phyloP scores from a whole-genome alignment of 2,329 filamentous ascomycete genomes.

The Ophioceras dolichostomum region DNA sequence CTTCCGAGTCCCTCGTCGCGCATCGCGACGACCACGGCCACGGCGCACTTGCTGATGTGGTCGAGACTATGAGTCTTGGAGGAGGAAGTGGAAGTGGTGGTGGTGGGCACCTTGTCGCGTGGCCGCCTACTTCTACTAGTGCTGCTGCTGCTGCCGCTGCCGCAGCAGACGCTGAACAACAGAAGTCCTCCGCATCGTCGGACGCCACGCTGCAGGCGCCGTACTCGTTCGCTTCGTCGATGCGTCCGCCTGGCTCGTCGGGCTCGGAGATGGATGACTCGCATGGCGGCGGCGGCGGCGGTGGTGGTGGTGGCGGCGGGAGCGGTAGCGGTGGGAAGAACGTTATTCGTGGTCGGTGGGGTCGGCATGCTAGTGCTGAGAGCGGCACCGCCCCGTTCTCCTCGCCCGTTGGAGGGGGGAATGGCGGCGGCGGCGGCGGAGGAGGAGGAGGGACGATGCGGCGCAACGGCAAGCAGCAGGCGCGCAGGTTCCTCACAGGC shows the following conservation, averaged over 20 bases:
- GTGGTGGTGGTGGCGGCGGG: slow-evolving; percentile 8
- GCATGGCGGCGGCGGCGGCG: slow-evolving; percentile 11
- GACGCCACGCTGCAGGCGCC: neutral
- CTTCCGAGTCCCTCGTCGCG: slow-evolving; percentile 6
- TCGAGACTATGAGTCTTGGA: slow-evolving; percentile 22
- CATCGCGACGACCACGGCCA: neutral
- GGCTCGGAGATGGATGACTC: slow-evolving; percentile 20
- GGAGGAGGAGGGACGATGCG: slow-evolving; percentile 19
- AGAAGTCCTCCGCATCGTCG: neutral
- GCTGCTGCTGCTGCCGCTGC: neutral
- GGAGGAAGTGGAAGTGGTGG: slow-evolving; percentile 16
- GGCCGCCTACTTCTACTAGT: neutral
- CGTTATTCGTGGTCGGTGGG: too few species aligned
- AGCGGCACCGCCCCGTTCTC: too few species aligned
- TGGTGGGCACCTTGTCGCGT: slow-evolving; percentile 8
- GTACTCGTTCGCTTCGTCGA: slow-evolving; percentile 16
- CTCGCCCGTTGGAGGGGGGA: neutral
- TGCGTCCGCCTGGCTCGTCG: slow-evolving; percentile 33
- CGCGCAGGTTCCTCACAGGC: slow-evolving; percentile 27
- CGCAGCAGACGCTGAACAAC: too few species aligned
- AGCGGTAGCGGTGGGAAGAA: slow-evolving; percentile 13
- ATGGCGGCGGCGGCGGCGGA: neutral
- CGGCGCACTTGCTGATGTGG: slow-evolving; percentile 20
- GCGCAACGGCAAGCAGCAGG: slow-evolving; percentile 25
- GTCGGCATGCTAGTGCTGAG: too few species aligned